Percentiles rank a stretch among this genome's conserved stretches.
Conservation (phyloP, 768 basidiomycete species). For the Trametes cubensis region DNA sequence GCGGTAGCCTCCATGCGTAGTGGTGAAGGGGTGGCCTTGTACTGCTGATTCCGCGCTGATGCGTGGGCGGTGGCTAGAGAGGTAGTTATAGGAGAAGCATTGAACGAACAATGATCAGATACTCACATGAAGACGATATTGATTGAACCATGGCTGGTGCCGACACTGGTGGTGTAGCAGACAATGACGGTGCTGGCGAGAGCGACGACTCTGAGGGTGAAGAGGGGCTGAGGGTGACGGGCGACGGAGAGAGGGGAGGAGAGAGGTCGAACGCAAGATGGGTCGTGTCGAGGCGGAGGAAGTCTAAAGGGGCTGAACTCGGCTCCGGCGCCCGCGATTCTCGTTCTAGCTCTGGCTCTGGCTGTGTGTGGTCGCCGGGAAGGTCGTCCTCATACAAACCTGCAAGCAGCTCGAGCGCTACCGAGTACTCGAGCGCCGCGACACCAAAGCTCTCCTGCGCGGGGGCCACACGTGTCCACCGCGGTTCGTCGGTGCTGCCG, state of each 20-base stretch:
- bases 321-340: conserved; percentile 13
- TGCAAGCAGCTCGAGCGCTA: conserved; percentile 64
- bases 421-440: conserved; percentile 73
- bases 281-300: conserved; percentile 18
- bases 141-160: not conserved
- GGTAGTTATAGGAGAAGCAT: not conserved
- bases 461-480: conserved; percentile 39
- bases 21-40: conserved; percentile 35
- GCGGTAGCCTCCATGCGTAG: conserved; percentile 31
- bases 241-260: conserved; percentile 16
- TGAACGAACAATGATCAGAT: not conserved
- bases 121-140: conserved; percentile 11
- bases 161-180: not conserved
- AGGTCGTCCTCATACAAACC: conserved; percentile 43
- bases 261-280: conserved; percentile 17
- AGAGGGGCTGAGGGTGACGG: conserved; percentile 13
- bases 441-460: conserved; percentile 56
- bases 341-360: not conserved
- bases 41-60: conserved; percentile 28
- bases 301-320: conserved; percentile 15
- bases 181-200: conserved; percentile 9
- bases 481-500: conserved; percentile 33
- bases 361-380: conserved; percentile 15
- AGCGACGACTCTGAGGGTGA: conserved; percentile 5
- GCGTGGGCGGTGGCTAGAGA: conserved; percentile 17